phyloP scores from a whole-genome alignment of 768 basidiomycete genomes.

The Lactarius psammicola region DNA sequence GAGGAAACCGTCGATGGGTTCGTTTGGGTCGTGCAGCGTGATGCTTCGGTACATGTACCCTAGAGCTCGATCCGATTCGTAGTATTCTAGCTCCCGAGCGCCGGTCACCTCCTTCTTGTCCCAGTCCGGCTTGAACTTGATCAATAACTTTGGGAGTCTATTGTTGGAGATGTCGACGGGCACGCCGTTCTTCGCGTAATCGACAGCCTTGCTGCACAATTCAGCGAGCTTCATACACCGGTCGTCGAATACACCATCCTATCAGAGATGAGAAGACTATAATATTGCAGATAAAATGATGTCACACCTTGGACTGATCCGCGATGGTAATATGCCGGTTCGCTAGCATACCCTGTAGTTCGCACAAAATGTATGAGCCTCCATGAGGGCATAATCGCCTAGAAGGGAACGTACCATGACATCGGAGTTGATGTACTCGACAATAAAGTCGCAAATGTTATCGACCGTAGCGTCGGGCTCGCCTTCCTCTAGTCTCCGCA shows the following conservation, averaged over 20 bases:
- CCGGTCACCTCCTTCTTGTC: constrained; percentile 44
- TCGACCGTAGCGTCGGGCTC: constrained; percentile 53
- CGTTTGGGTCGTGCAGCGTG: constrained; percentile 42
- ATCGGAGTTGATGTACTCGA: constrained; percentile 83
- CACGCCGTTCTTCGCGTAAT: constrained; percentile 77
- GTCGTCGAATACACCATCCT: constrained; percentile 62
- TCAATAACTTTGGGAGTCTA: constrained; percentile 51
- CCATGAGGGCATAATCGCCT: background rate
- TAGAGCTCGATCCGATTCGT: constrained; percentile 66
- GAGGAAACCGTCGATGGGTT: constrained; percentile 24
- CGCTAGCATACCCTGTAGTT: constrained; percentile 60
- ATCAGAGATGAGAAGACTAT: background rate
- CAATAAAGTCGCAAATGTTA: constrained; percentile 77
- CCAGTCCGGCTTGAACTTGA: constrained; percentile 81
- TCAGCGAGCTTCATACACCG: constrained; percentile 57
- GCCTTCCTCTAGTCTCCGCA: constrained; percentile 23
- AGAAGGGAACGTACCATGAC: constrained; percentile 52
- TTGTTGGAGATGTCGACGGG: constrained; percentile 51
- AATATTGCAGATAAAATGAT: background rate
- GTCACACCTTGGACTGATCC: constrained; percentile 66
- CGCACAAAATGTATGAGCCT: background rate
- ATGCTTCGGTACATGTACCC: constrained; percentile 71
- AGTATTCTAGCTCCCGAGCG: constrained; percentile 62
- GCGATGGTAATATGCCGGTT: constrained; percentile 68
- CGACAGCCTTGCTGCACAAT: constrained; percentile 68